Percentiles rank a stretch among this genome's conserved stretches.
These are phyloP conservation scores for Coemansia sp. DNA, from an alignment of 192 early-diverging fungal genomes.

Conservation along the genomic window DNA sequence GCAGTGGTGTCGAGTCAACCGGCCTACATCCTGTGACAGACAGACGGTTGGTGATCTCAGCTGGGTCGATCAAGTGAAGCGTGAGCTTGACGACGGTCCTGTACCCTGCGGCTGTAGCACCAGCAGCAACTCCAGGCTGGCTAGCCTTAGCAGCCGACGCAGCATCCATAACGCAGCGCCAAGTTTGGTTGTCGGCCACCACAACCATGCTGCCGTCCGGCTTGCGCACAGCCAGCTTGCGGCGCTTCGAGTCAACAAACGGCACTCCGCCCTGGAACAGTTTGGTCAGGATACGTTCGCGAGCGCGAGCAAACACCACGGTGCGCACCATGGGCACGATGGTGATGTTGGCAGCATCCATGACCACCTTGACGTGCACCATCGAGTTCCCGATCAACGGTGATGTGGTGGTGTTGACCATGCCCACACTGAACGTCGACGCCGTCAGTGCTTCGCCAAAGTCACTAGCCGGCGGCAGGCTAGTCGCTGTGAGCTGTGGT, in stretches of 20 bases:
- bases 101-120: neutral
- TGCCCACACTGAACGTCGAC: conserved; percentile 31
- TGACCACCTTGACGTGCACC: conserved; percentile 46
- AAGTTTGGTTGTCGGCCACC: conserved; percentile 37
- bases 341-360: conserved; percentile 23
- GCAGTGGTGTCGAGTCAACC: neutral
- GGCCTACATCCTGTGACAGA: neutral
- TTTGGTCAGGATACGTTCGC: conserved; percentile 52
- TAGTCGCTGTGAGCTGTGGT: neutral
- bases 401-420: conserved; percentile 17
- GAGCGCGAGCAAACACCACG: conserved; percentile 47
- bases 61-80: conserved; percentile 21
- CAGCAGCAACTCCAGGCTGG: neutral
- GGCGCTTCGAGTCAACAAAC: conserved; percentile 38
- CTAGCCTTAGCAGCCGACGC: neutral
- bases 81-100: conserved; percentile 42
- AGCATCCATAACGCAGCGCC: conserved; percentile 44
- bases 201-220: conserved; percentile 20
- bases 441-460: conserved; percentile 18
- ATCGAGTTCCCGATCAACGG: conserved; percentile 50
- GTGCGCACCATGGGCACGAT: conserved; percentile 40
- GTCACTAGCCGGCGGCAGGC: neutral
- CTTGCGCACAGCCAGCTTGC: conserved; percentile 23
- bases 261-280: conserved; percentile 41
- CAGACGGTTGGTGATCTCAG: neutral